Conservation (phyloP, 1,284 basidiomycete species). For the Abortiporus biennis region DNA sequence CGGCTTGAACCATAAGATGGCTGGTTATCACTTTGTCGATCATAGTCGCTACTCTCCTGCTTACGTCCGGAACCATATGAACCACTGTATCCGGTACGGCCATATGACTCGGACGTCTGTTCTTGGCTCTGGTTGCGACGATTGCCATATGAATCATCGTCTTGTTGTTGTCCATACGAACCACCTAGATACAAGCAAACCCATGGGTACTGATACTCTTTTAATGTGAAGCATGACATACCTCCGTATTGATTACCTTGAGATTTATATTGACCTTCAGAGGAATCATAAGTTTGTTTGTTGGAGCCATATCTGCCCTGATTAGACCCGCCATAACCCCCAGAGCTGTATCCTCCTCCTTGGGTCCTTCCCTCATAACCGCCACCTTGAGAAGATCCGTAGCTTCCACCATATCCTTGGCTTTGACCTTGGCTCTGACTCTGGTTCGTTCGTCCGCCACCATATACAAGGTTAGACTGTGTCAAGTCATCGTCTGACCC, state of each 20-base stretch:
- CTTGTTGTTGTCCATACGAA: no score
- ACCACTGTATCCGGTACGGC: not conserved
- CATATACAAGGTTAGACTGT: constrained; percentile 17
- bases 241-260: no score
- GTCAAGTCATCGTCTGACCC: constrained; percentile 28
- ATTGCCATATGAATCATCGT: not conserved
- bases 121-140: not conserved
- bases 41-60: not conserved
- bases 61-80: constrained; percentile 4
- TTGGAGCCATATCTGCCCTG: constrained; percentile 1
- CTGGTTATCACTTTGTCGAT: no score
- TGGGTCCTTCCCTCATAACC: not conserved
- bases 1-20: not conserved
- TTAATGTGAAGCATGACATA: no score
- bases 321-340: constrained; percentile 7
- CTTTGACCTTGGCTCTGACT: constrained; percentile 1
- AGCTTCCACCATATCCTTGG: constrained; percentile 11
- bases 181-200: no score
- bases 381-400: constrained; percentile 7
- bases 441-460: constrained; percentile 7
- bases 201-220: no score
- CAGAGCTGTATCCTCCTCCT: constrained; percentile 2
- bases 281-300: no score
- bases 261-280: no score
- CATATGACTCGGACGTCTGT: not conserved